phyloP scores from a whole-genome alignment of 768 basidiomycete species.

The Xerocomus spinulosus region DNA sequence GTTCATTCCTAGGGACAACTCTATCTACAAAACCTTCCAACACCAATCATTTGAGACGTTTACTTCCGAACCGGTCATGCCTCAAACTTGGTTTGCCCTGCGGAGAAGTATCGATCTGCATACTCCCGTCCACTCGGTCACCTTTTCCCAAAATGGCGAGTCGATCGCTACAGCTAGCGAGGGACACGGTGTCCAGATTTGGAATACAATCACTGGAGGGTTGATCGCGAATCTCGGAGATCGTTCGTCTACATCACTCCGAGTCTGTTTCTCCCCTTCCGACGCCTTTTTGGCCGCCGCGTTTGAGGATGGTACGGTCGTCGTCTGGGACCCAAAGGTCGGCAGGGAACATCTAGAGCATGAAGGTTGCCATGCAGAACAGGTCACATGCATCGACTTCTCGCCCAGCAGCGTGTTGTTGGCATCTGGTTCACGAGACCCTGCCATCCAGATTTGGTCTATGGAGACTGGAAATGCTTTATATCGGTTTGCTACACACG shows the following conservation, averaged over 20 bases:
- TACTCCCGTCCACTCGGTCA: slow-evolving; percentile 12
- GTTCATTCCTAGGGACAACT: not conserved
- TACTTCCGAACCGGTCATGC: not conserved
- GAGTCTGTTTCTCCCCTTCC: slow-evolving; percentile 19
- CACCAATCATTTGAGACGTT: slow-evolving; percentile 5
- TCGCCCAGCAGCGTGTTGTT: slow-evolving; percentile 10
- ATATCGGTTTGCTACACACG: slow-evolving; percentile 10
- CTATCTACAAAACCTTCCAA: slow-evolving; percentile 7
- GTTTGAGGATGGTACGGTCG: slow-evolving; percentile 15
- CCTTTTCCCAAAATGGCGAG: slow-evolving; percentile 9
- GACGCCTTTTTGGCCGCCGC: slow-evolving; percentile 18
- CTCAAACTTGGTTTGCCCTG: not conserved
- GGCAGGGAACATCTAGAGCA: slow-evolving; percentile 17
- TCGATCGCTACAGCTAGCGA: slow-evolving; percentile 15
- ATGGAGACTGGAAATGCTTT: slow-evolving; percentile 7
- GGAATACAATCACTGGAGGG: slow-evolving; percentile 17
- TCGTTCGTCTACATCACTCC: not conserved
- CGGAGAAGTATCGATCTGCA: slow-evolving; percentile 1
- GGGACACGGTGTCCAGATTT: slow-evolving; percentile 19
- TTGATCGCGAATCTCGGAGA: slow-evolving; percentile 20
- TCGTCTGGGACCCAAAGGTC: slow-evolving; percentile 18
- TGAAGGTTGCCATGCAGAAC: slow-evolving; percentile 7
- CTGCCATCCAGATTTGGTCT: slow-evolving; percentile 21
- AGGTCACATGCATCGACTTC: slow-evolving; percentile 19
- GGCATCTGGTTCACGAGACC: slow-evolving; percentile 18